Evolutionary conservation across 2,329 filamentous ascomycete genomes (phyloP), one percentile per base, ranked within the genome.

Genomic region (Scedosporium boydii): DNA sequence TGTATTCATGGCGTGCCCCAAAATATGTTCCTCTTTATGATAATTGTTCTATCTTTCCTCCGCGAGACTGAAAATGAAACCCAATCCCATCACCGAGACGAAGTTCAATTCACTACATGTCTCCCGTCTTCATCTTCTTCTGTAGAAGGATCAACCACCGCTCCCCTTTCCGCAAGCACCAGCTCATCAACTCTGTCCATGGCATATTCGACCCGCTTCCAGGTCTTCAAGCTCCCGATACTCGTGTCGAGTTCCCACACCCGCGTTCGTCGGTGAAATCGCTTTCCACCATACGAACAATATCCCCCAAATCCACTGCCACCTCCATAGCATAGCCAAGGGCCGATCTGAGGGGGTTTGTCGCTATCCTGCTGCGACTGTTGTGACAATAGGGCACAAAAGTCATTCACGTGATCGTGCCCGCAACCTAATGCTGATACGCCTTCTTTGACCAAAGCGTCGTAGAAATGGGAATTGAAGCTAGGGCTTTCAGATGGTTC

Each of bases 281-380:
- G 64, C 55, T 63, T 66, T 62, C 88, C 89, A 51, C 87, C 87
- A 72, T 96, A 98, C 6, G 93, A 93, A 23, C 89, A 95, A 72
- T 99, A 99, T 0, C 95, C 95, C 62, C 95, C 95, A 69, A 98
- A 96, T 1, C 95, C 95, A 34, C 87, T 85, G 34, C 90, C 95
- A 38, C 95, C 95, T 7, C 87, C 93, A 74, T 98, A 98, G 78
- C 95, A 99, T 92, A 99, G 96, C 95, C 95, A 99, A 2, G 98
- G 77, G 34, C 88, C 83, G 0, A 88, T 87, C 58, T 82, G 81
- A 18, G 79, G 75, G 26, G 78, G 74, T 3, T 21, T 58, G 63
- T 78, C 71, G 38, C 70, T 71, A 48, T 72, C 60, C 23, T 71
- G 74, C 66, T 67, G 64, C 64, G 61, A 60, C 63, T 68, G 27